Percentiles rank a stretch among this genome's conserved stretches.
These are phyloP conservation scores for Aspergillus coremiiformis DNA, from an alignment of 495 filamentous ascomycete species.

Conservation along the genomic window DNA sequence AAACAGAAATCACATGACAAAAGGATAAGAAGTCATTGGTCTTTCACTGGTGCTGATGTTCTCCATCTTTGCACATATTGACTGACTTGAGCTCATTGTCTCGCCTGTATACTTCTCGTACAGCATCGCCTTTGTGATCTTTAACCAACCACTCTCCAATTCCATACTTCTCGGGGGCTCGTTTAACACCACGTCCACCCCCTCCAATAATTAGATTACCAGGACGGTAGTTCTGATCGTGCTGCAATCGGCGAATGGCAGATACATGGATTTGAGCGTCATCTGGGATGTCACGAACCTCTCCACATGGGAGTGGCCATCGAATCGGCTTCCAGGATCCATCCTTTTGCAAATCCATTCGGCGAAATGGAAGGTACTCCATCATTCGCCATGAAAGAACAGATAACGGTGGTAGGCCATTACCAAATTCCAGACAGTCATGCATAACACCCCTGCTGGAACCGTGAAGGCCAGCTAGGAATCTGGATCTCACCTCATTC, in stretches of 20 bases:
- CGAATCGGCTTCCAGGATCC: constrained; percentile 76
- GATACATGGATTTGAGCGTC: constrained; percentile 64
- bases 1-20: constrained; percentile 1
- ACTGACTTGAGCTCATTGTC: constrained; percentile 19
- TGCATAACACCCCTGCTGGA: constrained; percentile 62
- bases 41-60: neutral
- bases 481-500: constrained; percentile 30
- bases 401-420: constrained; percentile 49
- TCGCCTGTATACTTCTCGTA: constrained; percentile 57
- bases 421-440: constrained; percentile 63
- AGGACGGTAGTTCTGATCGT: constrained; percentile 59
- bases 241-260: constrained; percentile 65
- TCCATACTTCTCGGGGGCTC: constrained; percentile 53
- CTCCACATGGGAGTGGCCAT: constrained; percentile 74
- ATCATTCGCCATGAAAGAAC: constrained; percentile 74
- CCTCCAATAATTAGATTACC: constrained; percentile 78
- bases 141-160: constrained; percentile 70
- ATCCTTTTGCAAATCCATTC: constrained; percentile 69
- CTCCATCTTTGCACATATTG: constrained; percentile 1
- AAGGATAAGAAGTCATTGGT: no score
- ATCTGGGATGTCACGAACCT: constrained; percentile 71
- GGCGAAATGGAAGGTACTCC: constrained; percentile 78
- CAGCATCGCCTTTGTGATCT: constrained; percentile 52
- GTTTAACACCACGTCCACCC: constrained; percentile 61
- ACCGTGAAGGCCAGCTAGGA: constrained; percentile 50